These are phyloP conservation scores for Aristolochia contorta DNA, from an alignment of 164 flowering plant genomes.

Conservation along the genomic window DNA sequence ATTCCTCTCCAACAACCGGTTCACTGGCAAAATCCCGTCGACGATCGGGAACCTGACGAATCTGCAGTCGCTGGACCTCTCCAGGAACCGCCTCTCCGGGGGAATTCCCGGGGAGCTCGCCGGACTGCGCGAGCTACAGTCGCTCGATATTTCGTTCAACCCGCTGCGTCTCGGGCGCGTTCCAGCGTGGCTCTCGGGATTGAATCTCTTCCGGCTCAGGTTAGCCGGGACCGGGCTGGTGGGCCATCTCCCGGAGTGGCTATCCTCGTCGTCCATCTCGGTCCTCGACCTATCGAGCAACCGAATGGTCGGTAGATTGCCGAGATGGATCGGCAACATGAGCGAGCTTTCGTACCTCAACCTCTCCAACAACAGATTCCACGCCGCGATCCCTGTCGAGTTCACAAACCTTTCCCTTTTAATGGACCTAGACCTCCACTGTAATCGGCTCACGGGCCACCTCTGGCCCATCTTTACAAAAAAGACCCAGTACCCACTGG, in stretches of 20 bases:
- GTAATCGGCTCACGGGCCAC: slow-evolving; percentile 41
- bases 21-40: slow-evolving; percentile 48
- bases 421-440: slow-evolving; percentile 55
- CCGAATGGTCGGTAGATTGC: slow-evolving; percentile 37
- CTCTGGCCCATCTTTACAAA: slow-evolving; percentile 26
- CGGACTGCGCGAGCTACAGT: slow-evolving; percentile 23
- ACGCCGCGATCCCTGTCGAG: slow-evolving; percentile 37
- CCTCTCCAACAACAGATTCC: slow-evolving; percentile 53
- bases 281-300: slow-evolving; percentile 60
- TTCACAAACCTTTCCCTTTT: slow-evolving; percentile 41
- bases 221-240: slow-evolving; percentile 50
- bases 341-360: slow-evolving; percentile 49
- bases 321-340: slow-evolving; percentile 67
- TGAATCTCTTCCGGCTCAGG: slow-evolving; percentile 29
- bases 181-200: slow-evolving; percentile 36
- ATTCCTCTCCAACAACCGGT: slow-evolving; percentile 38
- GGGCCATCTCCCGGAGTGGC: slow-evolving; percentile 44
- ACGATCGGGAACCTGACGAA: slow-evolving; percentile 37
- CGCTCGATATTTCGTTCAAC: slow-evolving; percentile 53
- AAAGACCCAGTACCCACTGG: slow-evolving; percentile 25
- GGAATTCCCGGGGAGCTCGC: slow-evolving; percentile 37
- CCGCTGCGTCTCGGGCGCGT: slow-evolving; percentile 32
- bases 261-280: slow-evolving; percentile 36
- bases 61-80: slow-evolving; percentile 40
- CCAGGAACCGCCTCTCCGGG: slow-evolving; percentile 47